phyloP scores from a whole-genome alignment of 257 asterid genomes.

The Nicotiana attenuata region DNA sequence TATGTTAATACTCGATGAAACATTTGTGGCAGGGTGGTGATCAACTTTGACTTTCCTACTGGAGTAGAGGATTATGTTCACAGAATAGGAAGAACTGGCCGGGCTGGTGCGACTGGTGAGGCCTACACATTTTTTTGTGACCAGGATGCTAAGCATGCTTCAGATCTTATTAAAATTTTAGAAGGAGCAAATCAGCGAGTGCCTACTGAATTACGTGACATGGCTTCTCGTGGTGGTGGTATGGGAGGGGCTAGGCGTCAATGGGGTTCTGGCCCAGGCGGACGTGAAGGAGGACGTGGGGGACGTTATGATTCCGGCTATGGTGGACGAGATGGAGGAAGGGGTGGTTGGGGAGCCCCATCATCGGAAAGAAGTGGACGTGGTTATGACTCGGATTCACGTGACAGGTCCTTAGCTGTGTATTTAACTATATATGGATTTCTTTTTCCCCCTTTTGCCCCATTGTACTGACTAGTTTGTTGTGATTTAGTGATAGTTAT shows the following conservation, averaged over 20 bases:
- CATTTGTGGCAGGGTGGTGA: constrained; percentile 63
- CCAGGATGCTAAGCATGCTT: constrained; percentile 80
- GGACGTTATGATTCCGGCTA: constrained; percentile 47
- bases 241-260: constrained; percentile 62
- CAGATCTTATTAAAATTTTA: constrained; percentile 74
- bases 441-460: background rate
- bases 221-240: constrained; percentile 85
- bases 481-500: constrained; percentile 29
- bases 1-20: background rate
- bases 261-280: constrained; percentile 73
- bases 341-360: constrained; percentile 38
- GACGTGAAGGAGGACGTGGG: constrained; percentile 55
- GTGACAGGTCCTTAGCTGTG: constrained; percentile 37
- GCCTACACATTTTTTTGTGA: constrained; percentile 76
- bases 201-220: constrained; percentile 65
- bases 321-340: constrained; percentile 52
- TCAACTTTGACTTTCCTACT: constrained; percentile 88
- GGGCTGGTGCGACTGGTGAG: constrained; percentile 95
- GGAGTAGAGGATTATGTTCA: constrained; percentile 98
- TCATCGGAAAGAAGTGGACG: constrained; percentile 31
- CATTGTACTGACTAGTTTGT: background rate
- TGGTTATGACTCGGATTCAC: constrained; percentile 41
- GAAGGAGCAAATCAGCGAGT: constrained; percentile 90
- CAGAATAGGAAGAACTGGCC: constrained; percentile 99
- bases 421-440: background rate